A percentile compares a stretch with the other conserved stretches of the same genome.
phyloP scores from a whole-genome alignment of 805 yeast species.

The Nakazawaea sp. region DNA sequence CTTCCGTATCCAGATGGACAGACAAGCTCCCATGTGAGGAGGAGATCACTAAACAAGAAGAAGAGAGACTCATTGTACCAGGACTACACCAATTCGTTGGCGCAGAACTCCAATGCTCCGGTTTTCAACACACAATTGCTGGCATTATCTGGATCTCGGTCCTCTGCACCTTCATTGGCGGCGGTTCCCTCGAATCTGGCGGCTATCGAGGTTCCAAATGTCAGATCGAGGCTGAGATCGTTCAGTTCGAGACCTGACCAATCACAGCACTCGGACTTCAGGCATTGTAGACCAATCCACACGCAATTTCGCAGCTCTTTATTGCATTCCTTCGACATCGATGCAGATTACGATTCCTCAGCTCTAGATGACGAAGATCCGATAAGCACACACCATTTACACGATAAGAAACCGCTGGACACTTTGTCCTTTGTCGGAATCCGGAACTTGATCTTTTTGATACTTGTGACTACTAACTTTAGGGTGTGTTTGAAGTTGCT shows the following conservation, averaged over 20 bases:
- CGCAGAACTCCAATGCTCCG: too few relatives aligned
- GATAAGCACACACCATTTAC: too few relatives aligned
- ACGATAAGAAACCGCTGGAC: not conserved
- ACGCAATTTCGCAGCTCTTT: slow-evolving; percentile 3
- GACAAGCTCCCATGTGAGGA: slow-evolving; percentile 3
- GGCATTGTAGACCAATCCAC: slow-evolving; percentile 9
- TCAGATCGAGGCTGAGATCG: not conserved
- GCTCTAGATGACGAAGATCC: not conserved
- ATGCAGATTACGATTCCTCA: not conserved
- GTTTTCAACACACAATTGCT: too few relatives aligned
- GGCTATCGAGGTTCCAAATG: not conserved
- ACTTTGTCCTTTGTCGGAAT: slow-evolving; percentile 8
- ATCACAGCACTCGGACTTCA: not conserved
- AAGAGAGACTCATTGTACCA: slow-evolving; percentile 8
- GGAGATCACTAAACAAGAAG: slow-evolving; percentile 6
- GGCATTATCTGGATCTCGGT: too few relatives aligned
- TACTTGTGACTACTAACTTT: slow-evolving; percentile 3
- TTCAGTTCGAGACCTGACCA: not conserved
- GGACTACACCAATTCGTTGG: slow-evolving; percentile 1
- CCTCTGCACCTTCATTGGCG: too few relatives aligned
- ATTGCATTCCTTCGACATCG: slow-evolving; percentile 5
- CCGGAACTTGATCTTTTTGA: slow-evolving; percentile 9
- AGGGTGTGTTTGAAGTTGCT: not conserved
- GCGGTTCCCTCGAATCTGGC: too few relatives aligned
- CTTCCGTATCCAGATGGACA: slow-evolving; percentile 6